Base-by-base conservation (phyloP, 108 stramenopile genomes). In the Fistulifera pelliculosa region DNA sequence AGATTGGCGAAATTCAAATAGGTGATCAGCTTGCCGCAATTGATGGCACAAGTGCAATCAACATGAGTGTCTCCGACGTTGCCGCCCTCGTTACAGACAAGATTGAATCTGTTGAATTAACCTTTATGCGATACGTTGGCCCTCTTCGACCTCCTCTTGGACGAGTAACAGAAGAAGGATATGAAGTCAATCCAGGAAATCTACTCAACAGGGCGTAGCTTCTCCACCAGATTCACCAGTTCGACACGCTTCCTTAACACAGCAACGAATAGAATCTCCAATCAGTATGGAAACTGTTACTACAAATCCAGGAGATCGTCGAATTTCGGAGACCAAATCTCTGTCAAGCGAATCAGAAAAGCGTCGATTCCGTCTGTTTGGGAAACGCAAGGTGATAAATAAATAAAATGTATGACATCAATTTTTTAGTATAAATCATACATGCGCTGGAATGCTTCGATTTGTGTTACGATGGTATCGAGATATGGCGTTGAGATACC, bases 1-100 rank as follows among this genome's bases (percentile, higher is more conserved):
- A 38, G 6, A 68, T 60, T 49, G 69, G 73, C 12, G 56, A 58
- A 49, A 71, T 87, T 41, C 65, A 79, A 31, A 66, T 76, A 27
- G 85, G 89, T 10, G 89, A 90, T 64, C 89, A 90, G 47, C 69
- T 90, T 17, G 83, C 85, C 5, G 77, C 80, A 23, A 76, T 90
- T 27, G 79, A 87, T 59, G 85, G 85, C 1, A 54, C 39, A n/a
- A 80, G 66, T 52, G 65, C 77, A 14, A 58, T 77, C 1, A 65
- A 74, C 16, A 69, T 81, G 54, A 84, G 71, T 2, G 81, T 90
- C 18, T 80, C 80, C 48, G 83, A 90, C 19, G 78, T 90, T 27
- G 70, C 74, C 47, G 41, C 58, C 10, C 54, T 61, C 1, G 35
- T 60, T 17, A 10, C 26, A 27, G 17, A 35, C 24, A 48, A 49